These are phyloP conservation scores for Petunia hybrid DNA, from an alignment of 305 asterid species.

Conservation along the genomic window DNA sequence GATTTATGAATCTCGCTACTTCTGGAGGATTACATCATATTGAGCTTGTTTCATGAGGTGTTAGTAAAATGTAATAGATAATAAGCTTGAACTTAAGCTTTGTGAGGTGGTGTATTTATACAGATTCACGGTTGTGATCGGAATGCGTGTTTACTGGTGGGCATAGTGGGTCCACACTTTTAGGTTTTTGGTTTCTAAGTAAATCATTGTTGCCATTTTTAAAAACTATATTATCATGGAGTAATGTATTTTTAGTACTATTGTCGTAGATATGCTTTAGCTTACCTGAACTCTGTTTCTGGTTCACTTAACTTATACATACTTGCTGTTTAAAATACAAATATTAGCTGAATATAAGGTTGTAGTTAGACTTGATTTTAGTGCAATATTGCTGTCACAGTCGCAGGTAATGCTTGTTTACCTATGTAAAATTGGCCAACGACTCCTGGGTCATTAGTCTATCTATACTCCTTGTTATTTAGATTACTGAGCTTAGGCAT, in stretches of 20 bases:
- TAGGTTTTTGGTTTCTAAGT: not conserved
- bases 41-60: not conserved
- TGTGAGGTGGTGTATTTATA: not conserved
- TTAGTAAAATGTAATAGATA: not conserved
- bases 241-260: not conserved
- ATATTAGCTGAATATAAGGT: not conserved
- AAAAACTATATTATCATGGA: too few relatives aligned
- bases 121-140: not conserved
- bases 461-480: not conserved
- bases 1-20: not conserved
- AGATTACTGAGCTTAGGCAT: not conserved
- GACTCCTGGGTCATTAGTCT: not conserved
- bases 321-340: not conserved
- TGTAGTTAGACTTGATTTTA: not conserved
- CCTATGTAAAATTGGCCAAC: not conserved
- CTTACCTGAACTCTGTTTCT: conserved; percentile 8
- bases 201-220: not conserved
- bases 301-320: not conserved
- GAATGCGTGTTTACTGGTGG: not conserved
- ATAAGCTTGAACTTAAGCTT: not conserved
- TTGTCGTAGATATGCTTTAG: not conserved
- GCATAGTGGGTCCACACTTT: not conserved
- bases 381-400: not conserved
- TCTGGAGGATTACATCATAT: not conserved
- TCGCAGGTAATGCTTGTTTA: not conserved